Percentiles rank a stretch among this genome's conserved stretches.
These are phyloP conservation scores for Curvularia sp. DNA, from an alignment of 2,329 filamentous ascomycete genomes.

Conservation along the genomic window DNA sequence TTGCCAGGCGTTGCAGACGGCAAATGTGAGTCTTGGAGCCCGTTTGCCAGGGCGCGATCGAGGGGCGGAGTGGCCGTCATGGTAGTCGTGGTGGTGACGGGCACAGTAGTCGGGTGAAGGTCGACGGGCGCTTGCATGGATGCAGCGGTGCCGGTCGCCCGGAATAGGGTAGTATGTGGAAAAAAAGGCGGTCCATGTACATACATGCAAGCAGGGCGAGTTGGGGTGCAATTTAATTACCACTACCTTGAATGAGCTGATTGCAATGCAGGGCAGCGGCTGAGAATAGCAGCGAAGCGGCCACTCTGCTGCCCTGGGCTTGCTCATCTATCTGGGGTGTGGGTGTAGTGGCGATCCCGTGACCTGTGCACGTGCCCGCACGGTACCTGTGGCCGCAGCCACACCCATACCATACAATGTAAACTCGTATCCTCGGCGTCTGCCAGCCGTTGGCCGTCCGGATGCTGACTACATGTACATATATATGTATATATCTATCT, in stretches of 20 bases:
- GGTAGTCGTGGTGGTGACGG: background rate
- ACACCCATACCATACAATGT: background rate
- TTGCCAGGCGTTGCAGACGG: conserved; percentile 1
- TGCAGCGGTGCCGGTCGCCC: too few relatives aligned
- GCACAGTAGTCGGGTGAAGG: background rate
- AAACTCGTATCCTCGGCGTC: background rate
- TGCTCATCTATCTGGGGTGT: conserved; percentile 6
- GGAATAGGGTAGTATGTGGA: too few relatives aligned
- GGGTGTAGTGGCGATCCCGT: background rate
- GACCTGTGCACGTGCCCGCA: background rate
- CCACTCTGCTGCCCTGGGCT: background rate
- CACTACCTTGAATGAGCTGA: background rate
- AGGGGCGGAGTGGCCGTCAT: background rate
- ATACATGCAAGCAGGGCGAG: background rate
- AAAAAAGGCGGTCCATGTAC: background rate
- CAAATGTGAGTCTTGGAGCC: background rate
- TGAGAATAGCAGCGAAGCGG: background rate
- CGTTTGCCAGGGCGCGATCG: background rate
- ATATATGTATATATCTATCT: too few relatives aligned
- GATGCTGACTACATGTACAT: too few relatives aligned
- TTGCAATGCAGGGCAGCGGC: conserved; percentile 1
- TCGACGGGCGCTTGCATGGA: background rate
- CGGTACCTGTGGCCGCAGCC: background rate
- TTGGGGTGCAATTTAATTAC: background rate
- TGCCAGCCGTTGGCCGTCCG: background rate